Evolutionary conservation across 768 basidiomycete genomes (phyloP), one percentile per base, ranked within the genome.

Genomic region (Leccinum disarticulatum): DNA sequence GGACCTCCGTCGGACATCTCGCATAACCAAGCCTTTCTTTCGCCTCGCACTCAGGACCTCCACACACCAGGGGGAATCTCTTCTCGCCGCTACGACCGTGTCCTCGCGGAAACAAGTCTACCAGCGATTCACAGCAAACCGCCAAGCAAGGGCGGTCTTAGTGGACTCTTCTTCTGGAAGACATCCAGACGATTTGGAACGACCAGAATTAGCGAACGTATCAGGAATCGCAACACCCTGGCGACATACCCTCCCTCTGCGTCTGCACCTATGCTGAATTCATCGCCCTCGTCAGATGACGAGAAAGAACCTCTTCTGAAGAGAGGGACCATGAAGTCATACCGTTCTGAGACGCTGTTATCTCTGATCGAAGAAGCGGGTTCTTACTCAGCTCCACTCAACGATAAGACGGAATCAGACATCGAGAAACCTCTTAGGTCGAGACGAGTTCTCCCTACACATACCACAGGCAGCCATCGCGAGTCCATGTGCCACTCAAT

Each of bases 41-140:
- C 64, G n/a, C 68, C 69, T 33, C 61, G 66, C n/a, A 59, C 66
- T 15, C 58, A 30, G 25, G 58, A 60, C 38, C 27, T 68, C 41
- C 60, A 55, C 53, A 60, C 60, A 2, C 57, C 58, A 28, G 46
- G 57, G 4, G 60, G 61, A 33, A 33, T 53, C 46, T 66, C 68
- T 22, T 66, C 68, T 50, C 69, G 64, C 6, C 64, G 59, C 30
- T 52, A 66, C 1, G 66, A 61, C 41, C 50, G 56, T 30, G 31
- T 63, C 27, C 53, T 59, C 31, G 10, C 50, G 10, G 50, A 28
- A 27, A 15, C 50, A 2, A 50, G 47, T 54, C 54, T 49, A 17
- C 46, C 28, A 15, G 55, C 7, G 7, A 10, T 8, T 19, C 41
- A 33, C 5, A 54, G 58, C 4, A 25, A 31, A 31, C 22, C 11